Base-by-base conservation (phyloP, 169 alveolate genomes). In the Eimeria brunetti region DNA sequence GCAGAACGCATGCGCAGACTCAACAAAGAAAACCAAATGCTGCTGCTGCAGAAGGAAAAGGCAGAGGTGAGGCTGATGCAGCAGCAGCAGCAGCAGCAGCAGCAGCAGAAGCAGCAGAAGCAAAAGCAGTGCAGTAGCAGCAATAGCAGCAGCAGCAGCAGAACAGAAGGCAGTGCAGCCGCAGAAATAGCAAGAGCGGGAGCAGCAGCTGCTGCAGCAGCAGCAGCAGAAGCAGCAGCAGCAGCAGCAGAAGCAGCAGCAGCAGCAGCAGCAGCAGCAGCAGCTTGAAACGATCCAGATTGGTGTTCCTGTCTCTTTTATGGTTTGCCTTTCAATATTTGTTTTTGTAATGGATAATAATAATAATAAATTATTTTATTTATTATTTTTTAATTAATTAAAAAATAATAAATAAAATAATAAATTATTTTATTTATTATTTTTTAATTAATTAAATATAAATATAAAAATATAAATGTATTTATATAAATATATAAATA, bases 41-140 rank as follows among this genome's bases (percentile, higher is more conserved):
- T 84, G 80, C 75, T 46, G 78, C 78, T 84, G 91, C 91, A 84
- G 80, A 84, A 84, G 41, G 91, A 53, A 60, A 38, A 64, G 36
- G 91, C 91, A 33, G 91, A 84, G 91, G 91, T 84, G 80, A 51
- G 20, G 58, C 85, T 41, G 85, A 58, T 41, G 85, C 58, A 75
- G 85, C 60, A 75, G 60, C 85, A 75, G 62, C 85, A 36, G 62
- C 62, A 75, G 85, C 85, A 75, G 85, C 85, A n/a, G n/a, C n/a
- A n/a, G n/a, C n/a, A n/a, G n/a, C n/a, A n/a, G n/a, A n/a, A n/a
- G n/a, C n/a, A n/a, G n/a, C n/a, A n/a, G n/a, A n/a, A 81, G 38
- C 71, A 73, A 22, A 73, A 27, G 51, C 83, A 73, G 62, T 38
- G 38, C 12, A 16, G 75, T 36, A 30, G 56, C 16, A 36, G 75